Evolutionary conservation across 208 protist genomes (phyloP).

Genomic region (Trypanosoma caninum): DNA sequence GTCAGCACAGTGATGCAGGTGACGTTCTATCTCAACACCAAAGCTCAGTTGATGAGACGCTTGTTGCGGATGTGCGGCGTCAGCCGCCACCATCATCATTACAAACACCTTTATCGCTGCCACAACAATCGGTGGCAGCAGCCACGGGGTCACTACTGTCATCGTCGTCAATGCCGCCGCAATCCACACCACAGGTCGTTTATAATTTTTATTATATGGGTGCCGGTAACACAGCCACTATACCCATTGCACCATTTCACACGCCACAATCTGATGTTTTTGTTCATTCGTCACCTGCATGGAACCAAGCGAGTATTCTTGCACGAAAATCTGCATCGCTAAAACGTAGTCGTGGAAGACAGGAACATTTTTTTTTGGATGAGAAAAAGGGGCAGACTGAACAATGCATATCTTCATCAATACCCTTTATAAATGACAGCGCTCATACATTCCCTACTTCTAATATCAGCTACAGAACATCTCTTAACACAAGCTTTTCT

Average conservation of each 20-base stretch:
- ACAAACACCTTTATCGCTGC: background rate
- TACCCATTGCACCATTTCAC: background rate
- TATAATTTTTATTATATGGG: conserved; percentile 38
- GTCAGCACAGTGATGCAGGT: background rate
- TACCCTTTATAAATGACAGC: conserved; percentile 12
- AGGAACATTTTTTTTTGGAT: background rate
- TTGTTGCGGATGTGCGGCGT: no score
- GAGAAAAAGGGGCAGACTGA: background rate
- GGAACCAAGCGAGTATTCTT: conserved; percentile 17
- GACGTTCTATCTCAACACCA: background rate
- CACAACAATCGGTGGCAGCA: background rate
- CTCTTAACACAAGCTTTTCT: conserved; percentile 19
- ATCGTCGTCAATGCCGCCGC: background rate
- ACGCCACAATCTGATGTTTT: background rate
- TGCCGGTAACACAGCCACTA: background rate
- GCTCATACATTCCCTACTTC: conserved; percentile 16
- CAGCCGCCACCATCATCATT: background rate
- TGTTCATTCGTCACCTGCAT: conserved; percentile 7
- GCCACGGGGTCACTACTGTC: background rate
- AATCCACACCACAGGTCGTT: conserved; percentile 13
- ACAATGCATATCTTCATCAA: background rate
- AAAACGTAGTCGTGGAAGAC: conserved; percentile 1
- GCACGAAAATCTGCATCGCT: conserved; percentile 4
- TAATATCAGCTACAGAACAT: conserved; percentile 19
- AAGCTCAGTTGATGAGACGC: no score